Conservation (phyloP, 306 rosid species). For the Luffa aegyptiaca region DNA sequence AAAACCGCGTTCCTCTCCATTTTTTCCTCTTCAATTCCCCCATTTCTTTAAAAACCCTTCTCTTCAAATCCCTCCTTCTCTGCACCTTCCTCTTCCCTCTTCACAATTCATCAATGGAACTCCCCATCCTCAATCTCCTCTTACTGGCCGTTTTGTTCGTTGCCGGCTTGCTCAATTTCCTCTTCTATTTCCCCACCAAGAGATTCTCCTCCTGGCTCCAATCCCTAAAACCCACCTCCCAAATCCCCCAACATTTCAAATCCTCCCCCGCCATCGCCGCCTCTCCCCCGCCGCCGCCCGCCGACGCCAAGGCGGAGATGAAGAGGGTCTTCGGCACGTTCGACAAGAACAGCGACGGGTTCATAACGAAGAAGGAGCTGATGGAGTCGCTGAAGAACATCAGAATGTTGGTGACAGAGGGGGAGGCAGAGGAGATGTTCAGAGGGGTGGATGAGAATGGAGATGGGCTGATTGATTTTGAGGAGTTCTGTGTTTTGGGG, state of each 20-base stretch:
- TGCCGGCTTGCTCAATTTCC: slow-evolving; percentile 44
- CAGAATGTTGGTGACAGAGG: slow-evolving; percentile 39
- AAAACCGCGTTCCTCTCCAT: neutral
- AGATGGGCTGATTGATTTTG: slow-evolving; percentile 72
- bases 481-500: slow-evolving; percentile 51
- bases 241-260: neutral
- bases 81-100: slow-evolving; percentile 11
- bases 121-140: slow-evolving; percentile 20
- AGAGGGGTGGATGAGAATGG: slow-evolving; percentile 55
- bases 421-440: slow-evolving; percentile 53
- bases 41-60: neutral
- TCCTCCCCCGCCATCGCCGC: neutral
- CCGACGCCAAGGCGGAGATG: neutral
- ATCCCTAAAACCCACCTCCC: neutral
- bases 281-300: neutral
- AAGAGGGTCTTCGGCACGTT: neutral
- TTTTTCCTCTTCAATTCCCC: neutral
- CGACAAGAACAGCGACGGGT: slow-evolving; percentile 2
- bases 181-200: slow-evolving; percentile 32
- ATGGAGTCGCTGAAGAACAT: neutral
- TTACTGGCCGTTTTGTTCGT: slow-evolving; percentile 41
- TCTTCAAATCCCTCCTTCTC: slow-evolving; percentile 3
- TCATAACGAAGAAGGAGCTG: neutral
- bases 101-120: slow-evolving; percentile 1
- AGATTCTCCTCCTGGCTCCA: slow-evolving; percentile 35